Base-by-base conservation (phyloP, 306 rosid genomes). In the Calophaca sinica region DNA sequence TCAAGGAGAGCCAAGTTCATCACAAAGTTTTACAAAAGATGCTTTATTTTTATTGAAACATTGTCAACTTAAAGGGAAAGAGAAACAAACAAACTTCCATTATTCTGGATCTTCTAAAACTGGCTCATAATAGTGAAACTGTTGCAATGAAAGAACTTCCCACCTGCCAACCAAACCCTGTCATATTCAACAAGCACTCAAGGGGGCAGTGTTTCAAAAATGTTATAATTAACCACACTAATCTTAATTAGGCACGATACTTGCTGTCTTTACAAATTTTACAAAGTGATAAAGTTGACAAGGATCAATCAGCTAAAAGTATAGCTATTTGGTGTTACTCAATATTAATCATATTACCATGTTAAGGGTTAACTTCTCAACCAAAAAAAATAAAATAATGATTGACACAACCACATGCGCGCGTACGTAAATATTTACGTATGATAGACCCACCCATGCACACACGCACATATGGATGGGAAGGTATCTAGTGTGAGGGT, bases 131-230 rank as follows among this genome's bases (percentile, higher is more conserved):
- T 51, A 41, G 13, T 59, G 45, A 48, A 68, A 44, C n/a, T 36
- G 29, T 26, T 26, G 33, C 42, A 65, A 36, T 48, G 74, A 73
- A 73, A 57, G 63, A 73, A 80, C 53, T 42, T 60, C 29, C 32
- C 29, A 73, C 73, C 38, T 36, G 11, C 63, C 70, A 73, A 66
- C 75, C 58, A 66, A 73, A 68, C 60, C 36, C 26, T 20, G 66
- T 66, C 46, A 58, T 52, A 48, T 48, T 63, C 64, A 66, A 57
- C 51, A 48, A 51, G 52, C 50, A 20, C 50, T 50, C 64, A 61
- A 14, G 57, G 60, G 15, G 5, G 39, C 41, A 80, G 52, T 38
- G 60, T 11, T 15, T 8, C 35, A 50, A 59, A 48, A 58, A 52
- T 68, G 67, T 80, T 32, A 32, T 53, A 50, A 57, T 74, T 52